phyloP scores from a whole-genome alignment of 2,329 filamentous ascomycete species.

The Colletotrichum echinochloae region DNA sequence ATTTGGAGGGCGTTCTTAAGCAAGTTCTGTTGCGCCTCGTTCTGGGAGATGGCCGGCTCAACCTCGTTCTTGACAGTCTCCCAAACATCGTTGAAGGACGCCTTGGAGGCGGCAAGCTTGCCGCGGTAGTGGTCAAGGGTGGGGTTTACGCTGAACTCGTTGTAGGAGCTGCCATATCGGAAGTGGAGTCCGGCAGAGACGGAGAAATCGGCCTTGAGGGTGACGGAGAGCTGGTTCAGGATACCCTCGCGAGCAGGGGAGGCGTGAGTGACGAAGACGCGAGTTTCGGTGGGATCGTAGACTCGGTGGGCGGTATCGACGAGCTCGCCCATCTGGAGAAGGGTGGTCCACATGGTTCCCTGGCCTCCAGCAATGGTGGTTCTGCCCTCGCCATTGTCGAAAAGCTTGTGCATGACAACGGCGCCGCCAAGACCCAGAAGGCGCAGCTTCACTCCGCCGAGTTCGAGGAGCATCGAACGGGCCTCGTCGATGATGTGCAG shows the following conservation, averaged over 20 bases:
- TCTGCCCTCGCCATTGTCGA: slow-evolving; percentile 97
- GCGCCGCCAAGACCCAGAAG: slow-evolving; percentile 93
- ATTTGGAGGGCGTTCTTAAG: slow-evolving; percentile 91
- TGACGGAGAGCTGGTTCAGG: slow-evolving; percentile 96
- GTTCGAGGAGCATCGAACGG: slow-evolving; percentile 92
- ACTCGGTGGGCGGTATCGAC: slow-evolving; percentile 98
- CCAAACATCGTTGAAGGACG: slow-evolving; percentile 99
- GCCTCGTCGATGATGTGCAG: slow-evolving; percentile 99
- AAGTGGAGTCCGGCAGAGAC: slow-evolving; percentile 98
- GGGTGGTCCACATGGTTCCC: slow-evolving; percentile 99
- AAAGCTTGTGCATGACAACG: slow-evolving; percentile 99
- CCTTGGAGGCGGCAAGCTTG: slow-evolving; percentile 97
- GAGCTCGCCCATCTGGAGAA: slow-evolving; percentile 97
- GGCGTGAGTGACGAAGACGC: slow-evolving; percentile 95
- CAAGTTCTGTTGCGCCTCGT: slow-evolving; percentile 92
- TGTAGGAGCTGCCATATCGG: slow-evolving; percentile 98
- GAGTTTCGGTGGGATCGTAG: slow-evolving; percentile 97
- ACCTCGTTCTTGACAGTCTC: slow-evolving; percentile 98
- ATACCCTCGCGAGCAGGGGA: slow-evolving; percentile 97
- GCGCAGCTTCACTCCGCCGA: slow-evolving; percentile 95
- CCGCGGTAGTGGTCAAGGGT: slow-evolving; percentile 98
- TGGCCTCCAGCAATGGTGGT: slow-evolving; percentile 98
- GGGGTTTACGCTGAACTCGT: slow-evolving; percentile 99
- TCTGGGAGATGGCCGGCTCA: slow-evolving; percentile 91
- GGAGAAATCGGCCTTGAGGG: slow-evolving; percentile 97